Conservation (phyloP, 2,329 filamentous ascomycete species). For the Colletotrichum tabaci region DNA sequence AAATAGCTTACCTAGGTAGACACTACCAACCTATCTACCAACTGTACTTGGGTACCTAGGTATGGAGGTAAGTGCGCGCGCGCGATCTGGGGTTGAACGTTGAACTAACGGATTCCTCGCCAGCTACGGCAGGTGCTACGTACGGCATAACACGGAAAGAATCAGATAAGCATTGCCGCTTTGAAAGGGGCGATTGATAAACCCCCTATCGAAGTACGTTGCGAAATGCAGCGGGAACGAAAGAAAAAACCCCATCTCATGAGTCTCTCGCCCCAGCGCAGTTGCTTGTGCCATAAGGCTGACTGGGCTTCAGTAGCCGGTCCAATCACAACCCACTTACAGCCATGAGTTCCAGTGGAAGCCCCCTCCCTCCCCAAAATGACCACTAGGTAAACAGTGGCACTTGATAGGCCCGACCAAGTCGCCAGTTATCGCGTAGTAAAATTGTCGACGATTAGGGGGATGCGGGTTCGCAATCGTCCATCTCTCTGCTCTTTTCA, state of each 20-base stretch:
- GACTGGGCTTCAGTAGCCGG: constrained; percentile 5
- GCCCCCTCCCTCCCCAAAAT: not conserved
- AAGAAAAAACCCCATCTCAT: constrained; percentile 3
- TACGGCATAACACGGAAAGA: not conserved
- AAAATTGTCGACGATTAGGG: constrained; percentile 26
- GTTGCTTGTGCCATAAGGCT: constrained; percentile 31
- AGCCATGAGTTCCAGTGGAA: constrained; percentile 4
- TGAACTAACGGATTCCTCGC: not conserved
- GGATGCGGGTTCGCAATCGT: constrained; percentile 19
- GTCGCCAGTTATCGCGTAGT: constrained; percentile 16
- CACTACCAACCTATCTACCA: too few species aligned
- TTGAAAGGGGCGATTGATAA: not conserved
- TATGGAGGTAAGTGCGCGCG: not conserved
- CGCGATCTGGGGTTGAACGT: not conserved
- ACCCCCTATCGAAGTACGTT: not conserved
- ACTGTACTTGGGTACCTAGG: too few species aligned
- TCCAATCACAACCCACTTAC: constrained; percentile 24
- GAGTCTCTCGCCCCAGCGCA: constrained; percentile 18
- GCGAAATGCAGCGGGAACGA: not conserved
- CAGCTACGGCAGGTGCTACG: constrained; percentile 3
- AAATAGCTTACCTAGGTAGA: not conserved
- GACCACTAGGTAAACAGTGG: constrained; percentile 3
- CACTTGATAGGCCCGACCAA: constrained; percentile 27
- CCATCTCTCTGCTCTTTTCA: constrained; percentile 4
- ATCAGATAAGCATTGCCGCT: not conserved